Conservation (phyloP, 164 flowering plant genomes). For the grape (Vitis vinifera) region ASM3070453v1 NC_081806.1:2960001-2960500, state of each 20-base stretch:
- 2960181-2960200: neutral
- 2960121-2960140: neutral
- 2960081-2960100: neutral
- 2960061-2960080: neutral
- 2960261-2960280: constrained; percentile 49
- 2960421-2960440: constrained; percentile 69
- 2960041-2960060: too few species aligned
- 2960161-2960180: constrained; percentile 57
- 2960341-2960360: constrained; percentile 76
- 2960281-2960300: constrained; percentile 64
- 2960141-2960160: constrained; percentile 31
- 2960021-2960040: too few species aligned
- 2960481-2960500: neutral
- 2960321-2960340: constrained; percentile 60
- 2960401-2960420: constrained; percentile 70
- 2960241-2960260: neutral
- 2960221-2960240: neutral
- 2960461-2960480: neutral
- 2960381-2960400: constrained; percentile 57
- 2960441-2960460: constrained; percentile 19
- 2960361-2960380: constrained; percentile 53
- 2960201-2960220: neutral
- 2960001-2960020: too few species aligned
- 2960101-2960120: neutral
- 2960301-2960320: constrained; percentile 58